Base-by-base conservation (phyloP, 73 alveolate genomes). In the Stentor coeruleus region DNA sequence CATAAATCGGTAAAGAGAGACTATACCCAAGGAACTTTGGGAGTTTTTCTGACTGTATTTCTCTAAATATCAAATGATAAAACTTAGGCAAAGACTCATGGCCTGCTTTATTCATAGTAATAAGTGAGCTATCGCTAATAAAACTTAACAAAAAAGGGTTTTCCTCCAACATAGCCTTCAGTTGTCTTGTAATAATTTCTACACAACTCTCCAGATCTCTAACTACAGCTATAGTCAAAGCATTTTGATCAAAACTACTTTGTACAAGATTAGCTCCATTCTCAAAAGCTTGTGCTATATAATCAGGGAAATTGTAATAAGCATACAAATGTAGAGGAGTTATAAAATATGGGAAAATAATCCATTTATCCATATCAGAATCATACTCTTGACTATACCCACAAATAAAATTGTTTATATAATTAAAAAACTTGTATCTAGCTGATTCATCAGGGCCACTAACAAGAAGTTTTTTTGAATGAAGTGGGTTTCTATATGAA, bases 311-410 rank as follows among this genome's bases (percentile, higher is more conserved):
- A 40, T 66, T 31, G 11, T 26, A 31, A 20, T 0, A 1, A 0
- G 79, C 79, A 2, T 66, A 66, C 26, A 66, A 33, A 33, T 66
- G 79, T 11, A 31, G 79, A 31, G 37, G 40, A 0, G 79, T 66
- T 31, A 66, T 28, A 66, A 66, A 26, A 2, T 66, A 66, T 28
- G 79, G 79, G n/a, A 66, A 66, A 66, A 66, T 66, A 0, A 66
- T 40, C 79, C 79, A 66, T 1, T 66, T 31, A 2, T 66, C 79
- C 20, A 20, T 28, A 11, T 20, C 39, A 14, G 37, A 33, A 40
- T 66, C 39, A 2, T 26, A 66, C 1, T 20, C 36, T 28, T 20
- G 20, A 1, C 79, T 31, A 1, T 66, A 28, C 20, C 2, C 15
- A 66, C 33, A 0, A 14, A 66, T 26, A 31, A 66, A 15, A 15